Conservation (phyloP, 2,329 filamentous ascomycete species). For the Chrysoporthe austroafricana region DNA sequence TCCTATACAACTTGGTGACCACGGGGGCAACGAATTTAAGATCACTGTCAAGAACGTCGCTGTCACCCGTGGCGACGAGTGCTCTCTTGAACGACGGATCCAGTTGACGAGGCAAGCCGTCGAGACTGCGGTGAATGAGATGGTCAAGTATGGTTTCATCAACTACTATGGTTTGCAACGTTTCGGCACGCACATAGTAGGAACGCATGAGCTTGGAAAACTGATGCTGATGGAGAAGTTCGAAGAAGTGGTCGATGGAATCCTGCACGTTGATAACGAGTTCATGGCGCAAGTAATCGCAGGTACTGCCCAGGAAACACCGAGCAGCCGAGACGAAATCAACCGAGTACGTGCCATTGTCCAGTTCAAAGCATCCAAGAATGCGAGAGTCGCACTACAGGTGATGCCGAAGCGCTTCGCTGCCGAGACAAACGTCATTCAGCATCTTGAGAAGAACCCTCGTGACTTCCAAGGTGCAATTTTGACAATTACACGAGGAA, state of each 20-base stretch:
- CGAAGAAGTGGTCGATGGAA: conserved; percentile 75
- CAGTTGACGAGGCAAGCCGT: conserved; percentile 54
- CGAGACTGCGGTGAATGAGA: conserved; percentile 63
- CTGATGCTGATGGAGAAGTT: conserved; percentile 84
- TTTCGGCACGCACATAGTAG: conserved; percentile 85
- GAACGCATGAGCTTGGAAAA: conserved; percentile 83
- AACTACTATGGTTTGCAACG: conserved; percentile 99
- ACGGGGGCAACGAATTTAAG: conserved; percentile 88
- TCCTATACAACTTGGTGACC: conserved; percentile 79
- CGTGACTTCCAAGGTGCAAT: conserved; percentile 83
- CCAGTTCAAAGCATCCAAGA: conserved; percentile 67
- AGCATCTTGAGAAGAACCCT: conserved; percentile 65
- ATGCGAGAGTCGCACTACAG: conserved; percentile 63
- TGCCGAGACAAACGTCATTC: conserved; percentile 78
- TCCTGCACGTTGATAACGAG: conserved; percentile 73
- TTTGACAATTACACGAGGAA: conserved; percentile 75
- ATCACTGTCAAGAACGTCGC: conserved; percentile 88
- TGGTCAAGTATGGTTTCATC: conserved; percentile 80
- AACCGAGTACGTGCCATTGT: conserved; percentile 79
- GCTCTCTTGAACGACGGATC: conserved; percentile 52
- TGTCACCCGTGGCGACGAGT: conserved; percentile 52
- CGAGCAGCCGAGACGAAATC: conserved; percentile 74
- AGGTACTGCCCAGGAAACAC: conserved; percentile 45
- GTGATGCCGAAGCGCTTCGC: conserved; percentile 72
- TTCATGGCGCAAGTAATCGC: conserved; percentile 59